Percentiles rank a stretch among this genome's conserved stretches.
Evolutionary conservation across 805 yeast genomes (phyloP).

Genomic region (Monosporozyma yasuniensis): DNA sequence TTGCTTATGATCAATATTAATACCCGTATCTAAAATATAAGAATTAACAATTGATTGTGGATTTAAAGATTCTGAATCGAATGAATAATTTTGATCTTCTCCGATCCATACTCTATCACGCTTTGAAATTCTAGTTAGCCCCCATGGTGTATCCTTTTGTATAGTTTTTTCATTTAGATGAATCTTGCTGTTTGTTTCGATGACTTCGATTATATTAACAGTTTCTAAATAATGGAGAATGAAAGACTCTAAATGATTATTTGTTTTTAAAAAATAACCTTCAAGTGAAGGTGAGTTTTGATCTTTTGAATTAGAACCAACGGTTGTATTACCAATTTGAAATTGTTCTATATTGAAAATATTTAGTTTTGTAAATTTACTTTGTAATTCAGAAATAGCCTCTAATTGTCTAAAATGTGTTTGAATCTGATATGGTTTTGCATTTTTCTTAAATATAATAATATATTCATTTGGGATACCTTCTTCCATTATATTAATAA

Average conservation of each 20-base stretch:
- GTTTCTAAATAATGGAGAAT: background rate
- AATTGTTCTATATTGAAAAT: background rate
- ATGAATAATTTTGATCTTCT: conserved; percentile 60
- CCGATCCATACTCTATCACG: conserved; percentile 57
- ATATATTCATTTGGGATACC: background rate
- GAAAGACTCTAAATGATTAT: background rate
- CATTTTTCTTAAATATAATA: background rate
- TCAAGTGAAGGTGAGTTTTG: background rate
- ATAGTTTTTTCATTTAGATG: background rate
- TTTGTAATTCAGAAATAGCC: background rate
- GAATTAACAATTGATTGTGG: conserved; percentile 63
- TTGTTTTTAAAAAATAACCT: background rate
- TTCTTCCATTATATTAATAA: background rate
- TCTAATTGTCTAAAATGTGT: background rate
- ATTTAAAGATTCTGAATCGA: conserved; percentile 31
- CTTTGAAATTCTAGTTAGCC: conserved; percentile 81
- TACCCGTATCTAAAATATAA: conserved; percentile 79
- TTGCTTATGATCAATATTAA: conserved; percentile 47
- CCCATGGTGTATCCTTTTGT: conserved; percentile 89
- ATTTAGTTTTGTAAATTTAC: background rate
- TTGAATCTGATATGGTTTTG: background rate
- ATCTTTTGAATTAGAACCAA: background rate
- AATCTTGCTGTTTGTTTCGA: conserved; percentile 5
- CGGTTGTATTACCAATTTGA: background rate
- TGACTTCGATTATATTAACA: background rate